Evolutionary conservation across 768 basidiomycete genomes (phyloP).

Genomic region (Tulasnella sp.): DNA sequence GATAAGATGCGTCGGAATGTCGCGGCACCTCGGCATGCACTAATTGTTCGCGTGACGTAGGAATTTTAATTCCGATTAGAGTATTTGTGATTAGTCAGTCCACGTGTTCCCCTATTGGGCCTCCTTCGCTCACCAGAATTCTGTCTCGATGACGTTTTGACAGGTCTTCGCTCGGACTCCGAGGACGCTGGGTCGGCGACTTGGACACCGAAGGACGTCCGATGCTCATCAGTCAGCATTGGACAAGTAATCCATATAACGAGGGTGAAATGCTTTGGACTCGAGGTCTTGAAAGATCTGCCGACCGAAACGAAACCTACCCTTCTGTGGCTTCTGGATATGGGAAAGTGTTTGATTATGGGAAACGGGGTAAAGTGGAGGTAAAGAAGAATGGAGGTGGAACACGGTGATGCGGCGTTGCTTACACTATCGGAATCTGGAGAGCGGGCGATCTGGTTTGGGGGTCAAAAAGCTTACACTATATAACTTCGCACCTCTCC

Average conservation of each 20-base stretch:
- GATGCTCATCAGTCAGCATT: background rate
- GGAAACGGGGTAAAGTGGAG: background rate
- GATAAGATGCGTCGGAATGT: background rate
- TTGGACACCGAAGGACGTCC: background rate
- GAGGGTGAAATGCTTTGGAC: background rate
- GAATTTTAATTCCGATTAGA: background rate
- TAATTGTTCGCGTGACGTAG: background rate
- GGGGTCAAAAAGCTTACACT: slow-evolving; percentile 4
- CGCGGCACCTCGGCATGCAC: background rate
- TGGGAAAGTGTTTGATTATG: background rate
- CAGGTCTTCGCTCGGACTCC: background rate
- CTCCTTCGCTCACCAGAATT: background rate
- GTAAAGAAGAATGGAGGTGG: background rate
- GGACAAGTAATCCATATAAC: background rate
- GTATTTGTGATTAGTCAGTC: background rate
- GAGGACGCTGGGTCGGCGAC: background rate
- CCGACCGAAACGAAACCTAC: background rate
- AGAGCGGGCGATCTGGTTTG: background rate
- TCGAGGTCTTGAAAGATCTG: background rate
- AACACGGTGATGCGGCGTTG: background rate
- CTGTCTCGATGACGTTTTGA: slow-evolving; percentile 1
- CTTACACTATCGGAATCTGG: background rate
- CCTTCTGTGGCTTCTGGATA: background rate
- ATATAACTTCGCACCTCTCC: background rate
- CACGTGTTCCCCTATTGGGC: background rate